These are phyloP conservation scores for Candida michaelii DNA, from an alignment of 805 yeast genomes.

Conservation along the genomic window DNA sequence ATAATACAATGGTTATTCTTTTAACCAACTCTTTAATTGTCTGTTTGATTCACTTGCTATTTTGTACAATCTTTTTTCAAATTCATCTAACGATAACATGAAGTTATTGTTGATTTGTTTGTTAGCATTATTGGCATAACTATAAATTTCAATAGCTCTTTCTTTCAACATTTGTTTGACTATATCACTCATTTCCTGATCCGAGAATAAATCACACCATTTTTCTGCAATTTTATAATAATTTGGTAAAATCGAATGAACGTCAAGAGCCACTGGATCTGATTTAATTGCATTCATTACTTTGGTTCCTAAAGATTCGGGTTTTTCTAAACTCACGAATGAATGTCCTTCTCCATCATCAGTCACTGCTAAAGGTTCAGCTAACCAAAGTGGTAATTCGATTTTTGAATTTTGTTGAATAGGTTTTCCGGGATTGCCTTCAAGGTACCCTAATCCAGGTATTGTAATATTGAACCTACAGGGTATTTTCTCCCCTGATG, in stretches of 20 bases:
- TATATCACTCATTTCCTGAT: slow-evolving; percentile 57
- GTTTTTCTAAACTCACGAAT: slow-evolving; percentile 67
- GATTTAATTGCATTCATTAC: slow-evolving; percentile 83
- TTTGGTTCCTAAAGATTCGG: slow-evolving; percentile 62
- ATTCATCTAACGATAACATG: slow-evolving; percentile 68
- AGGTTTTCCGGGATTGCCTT: slow-evolving; percentile 69
- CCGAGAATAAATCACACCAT: slow-evolving; percentile 76
- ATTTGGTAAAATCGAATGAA: slow-evolving; percentile 63
- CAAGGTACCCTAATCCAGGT: slow-evolving; percentile 86
- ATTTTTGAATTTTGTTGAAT: slow-evolving; percentile 60
- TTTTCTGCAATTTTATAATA: slow-evolving; percentile 69
- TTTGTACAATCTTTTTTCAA: slow-evolving; percentile 62
- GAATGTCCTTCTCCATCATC: slow-evolving; percentile 30
- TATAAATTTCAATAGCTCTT: slow-evolving; percentile 71
- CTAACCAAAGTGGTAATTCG: slow-evolving; percentile 88
- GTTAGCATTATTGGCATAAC: slow-evolving; percentile 57
- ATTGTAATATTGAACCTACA: slow-evolving; percentile 74
- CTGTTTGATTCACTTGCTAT: slow-evolving; percentile 49
- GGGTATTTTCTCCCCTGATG: slow-evolving; percentile 74
- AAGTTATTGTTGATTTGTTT: slow-evolving; percentile 53
- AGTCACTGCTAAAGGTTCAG: slow-evolving; percentile 65
- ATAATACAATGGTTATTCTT: slow-evolving; percentile 14
- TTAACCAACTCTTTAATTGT: slow-evolving; percentile 39
- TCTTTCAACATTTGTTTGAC: slow-evolving; percentile 52
- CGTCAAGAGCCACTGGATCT: slow-evolving; percentile 62